A percentile compares a stretch with the other conserved stretches of the same genome.
Evolutionary conservation across 2,329 filamentous ascomycete genomes (phyloP).

Genomic region (Pseudogymnoascus pannorum): DNA sequence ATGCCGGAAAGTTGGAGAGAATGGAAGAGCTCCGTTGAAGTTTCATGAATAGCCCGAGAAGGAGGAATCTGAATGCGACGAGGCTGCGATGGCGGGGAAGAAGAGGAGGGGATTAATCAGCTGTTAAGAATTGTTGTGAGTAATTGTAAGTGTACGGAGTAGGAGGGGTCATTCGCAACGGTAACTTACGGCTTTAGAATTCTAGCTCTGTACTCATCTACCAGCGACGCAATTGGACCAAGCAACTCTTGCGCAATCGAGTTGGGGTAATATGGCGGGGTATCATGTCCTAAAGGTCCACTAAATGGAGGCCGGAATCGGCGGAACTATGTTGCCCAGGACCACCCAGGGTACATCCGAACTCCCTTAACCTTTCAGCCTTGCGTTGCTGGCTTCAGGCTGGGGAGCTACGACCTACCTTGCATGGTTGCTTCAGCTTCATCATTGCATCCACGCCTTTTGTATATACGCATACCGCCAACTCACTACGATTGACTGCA

Average conservation of each 20-base stretch:
- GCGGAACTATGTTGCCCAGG: not conserved
- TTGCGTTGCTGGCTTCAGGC: not conserved
- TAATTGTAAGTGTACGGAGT: not conserved
- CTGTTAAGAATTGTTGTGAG: not conserved
- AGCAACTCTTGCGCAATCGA: not conserved
- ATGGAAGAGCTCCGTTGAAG: not conserved
- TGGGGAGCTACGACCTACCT: not conserved
- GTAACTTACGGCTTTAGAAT: conserved; percentile 5
- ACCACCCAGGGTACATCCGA: not conserved
- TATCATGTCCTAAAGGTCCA: conserved; percentile 1
- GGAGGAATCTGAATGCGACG: not conserved
- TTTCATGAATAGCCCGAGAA: not conserved
- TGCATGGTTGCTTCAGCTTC: not conserved
- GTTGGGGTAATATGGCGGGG: conserved; percentile 6
- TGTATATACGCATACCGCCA: not conserved
- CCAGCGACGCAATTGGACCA: not conserved
- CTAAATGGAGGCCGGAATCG: not conserved
- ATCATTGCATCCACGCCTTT: not conserved
- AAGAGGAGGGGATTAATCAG: not conserved
- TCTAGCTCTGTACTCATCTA: not conserved
- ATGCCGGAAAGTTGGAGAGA: not conserved
- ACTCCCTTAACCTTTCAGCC: not conserved
- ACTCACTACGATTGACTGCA: not conserved
- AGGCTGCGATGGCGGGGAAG: conserved; percentile 1
- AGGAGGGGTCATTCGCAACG: not conserved